Evolutionary conservation across 2,329 filamentous ascomycete species (phyloP).

Genomic region (Emergomyces pasteurianus): DNA sequence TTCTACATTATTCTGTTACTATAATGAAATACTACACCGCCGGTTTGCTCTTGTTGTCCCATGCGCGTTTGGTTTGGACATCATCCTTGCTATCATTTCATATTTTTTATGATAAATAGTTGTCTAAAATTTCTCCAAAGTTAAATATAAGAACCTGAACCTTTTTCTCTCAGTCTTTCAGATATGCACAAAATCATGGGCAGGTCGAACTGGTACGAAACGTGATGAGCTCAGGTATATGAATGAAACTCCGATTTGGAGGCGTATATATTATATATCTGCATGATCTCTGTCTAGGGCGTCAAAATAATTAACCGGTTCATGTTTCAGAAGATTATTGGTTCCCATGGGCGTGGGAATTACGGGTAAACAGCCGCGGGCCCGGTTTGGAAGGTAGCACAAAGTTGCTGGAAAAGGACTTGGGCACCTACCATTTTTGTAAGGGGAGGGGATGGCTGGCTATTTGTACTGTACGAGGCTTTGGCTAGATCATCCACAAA

Average conservation of each 20-base stretch:
- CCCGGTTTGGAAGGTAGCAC: too few relatives aligned
- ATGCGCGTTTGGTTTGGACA: not conserved
- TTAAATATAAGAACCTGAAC: not conserved
- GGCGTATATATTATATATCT: not conserved
- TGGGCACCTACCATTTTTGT: too few relatives aligned
- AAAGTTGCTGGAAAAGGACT: too few relatives aligned
- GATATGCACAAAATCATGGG: not conserved
- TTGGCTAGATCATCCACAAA: too few relatives aligned
- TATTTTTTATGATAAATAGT: not conserved
- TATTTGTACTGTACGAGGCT: too few relatives aligned
- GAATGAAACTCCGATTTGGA: not conserved
- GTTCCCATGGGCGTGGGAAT: not conserved
- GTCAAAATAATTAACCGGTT: not conserved
- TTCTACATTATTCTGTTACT: not conserved
- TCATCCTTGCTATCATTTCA: not conserved
- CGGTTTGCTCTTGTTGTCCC: not conserved
- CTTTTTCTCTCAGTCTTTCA: not conserved
- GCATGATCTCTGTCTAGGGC: not conserved
- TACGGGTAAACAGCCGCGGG: not conserved
- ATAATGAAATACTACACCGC: not conserved
- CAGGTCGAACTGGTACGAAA: not conserved
- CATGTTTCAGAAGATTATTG: not conserved
- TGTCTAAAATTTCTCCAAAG: not conserved
- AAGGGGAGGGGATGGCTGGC: too few relatives aligned
- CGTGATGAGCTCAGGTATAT: not conserved